A percentile compares a stretch with the other conserved stretches of the same genome.
phyloP scores from a whole-genome alignment of 805 yeast genomes.

The Hagleromyces aurorensis region DNA sequence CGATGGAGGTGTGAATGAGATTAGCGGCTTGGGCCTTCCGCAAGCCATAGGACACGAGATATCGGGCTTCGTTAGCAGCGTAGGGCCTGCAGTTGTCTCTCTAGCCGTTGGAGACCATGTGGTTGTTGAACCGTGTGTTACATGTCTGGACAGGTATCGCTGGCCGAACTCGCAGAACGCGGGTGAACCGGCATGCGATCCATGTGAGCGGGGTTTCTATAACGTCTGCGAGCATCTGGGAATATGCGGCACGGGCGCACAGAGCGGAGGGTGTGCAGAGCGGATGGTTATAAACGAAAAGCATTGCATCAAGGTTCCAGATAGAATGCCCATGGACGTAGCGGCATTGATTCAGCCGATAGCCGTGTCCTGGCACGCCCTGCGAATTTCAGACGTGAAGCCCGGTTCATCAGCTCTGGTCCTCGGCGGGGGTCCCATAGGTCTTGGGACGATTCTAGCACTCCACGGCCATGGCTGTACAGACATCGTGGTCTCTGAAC shows the following conservation, averaged over 20 bases:
- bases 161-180: conserved; percentile 31
- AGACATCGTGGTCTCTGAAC: conserved; percentile 47
- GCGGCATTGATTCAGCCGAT: conserved; percentile 54
- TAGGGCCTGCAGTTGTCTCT: conserved; percentile 40
- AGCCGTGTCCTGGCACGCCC: conserved; percentile 53
- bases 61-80: conserved; percentile 37
- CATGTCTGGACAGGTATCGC: conserved; percentile 42
- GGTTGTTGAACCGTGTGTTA: conserved; percentile 54
- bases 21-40: conserved; percentile 38
- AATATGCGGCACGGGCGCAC: conserved; percentile 48
- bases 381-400: conserved; percentile 38
- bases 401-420: conserved; percentile 42
- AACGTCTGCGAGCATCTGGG: conserved; percentile 46
- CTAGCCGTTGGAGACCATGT: conserved; percentile 50
- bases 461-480: conserved; percentile 44
- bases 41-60: conserved; percentile 49
- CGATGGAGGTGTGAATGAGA: conserved; percentile 31
- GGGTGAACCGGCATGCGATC: conserved; percentile 34
- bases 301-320: conserved; percentile 36
- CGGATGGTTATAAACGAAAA: conserved; percentile 35
- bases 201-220: conserved; percentile 43
- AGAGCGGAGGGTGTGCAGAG: conserved; percentile 51
- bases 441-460: conserved; percentile 51
- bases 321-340: conserved; percentile 39
- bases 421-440: conserved; percentile 59